Percentiles rank a stretch among this genome's conserved stretches.
These are phyloP conservation scores for Apophysomyces ossiformis DNA, from an alignment of 371 early-diverging fungal species.

Conservation along the genomic window DNA sequence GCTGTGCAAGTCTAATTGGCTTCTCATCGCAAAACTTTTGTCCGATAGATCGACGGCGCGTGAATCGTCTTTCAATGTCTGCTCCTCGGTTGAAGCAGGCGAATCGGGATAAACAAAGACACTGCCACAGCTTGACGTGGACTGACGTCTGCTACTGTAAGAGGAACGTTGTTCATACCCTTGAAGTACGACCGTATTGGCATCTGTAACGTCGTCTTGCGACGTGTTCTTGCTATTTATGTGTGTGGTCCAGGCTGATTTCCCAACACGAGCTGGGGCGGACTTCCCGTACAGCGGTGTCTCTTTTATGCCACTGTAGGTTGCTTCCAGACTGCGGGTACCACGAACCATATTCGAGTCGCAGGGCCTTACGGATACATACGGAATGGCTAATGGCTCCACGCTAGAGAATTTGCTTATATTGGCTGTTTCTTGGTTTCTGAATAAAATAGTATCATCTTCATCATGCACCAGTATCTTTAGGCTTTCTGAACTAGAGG, in stretches of 20 bases:
- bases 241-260: neutral
- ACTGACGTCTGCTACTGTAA: neutral
- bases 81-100: neutral
- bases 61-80: neutral
- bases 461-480: conserved; percentile 2
- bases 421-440: neutral
- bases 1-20: neutral
- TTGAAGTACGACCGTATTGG: no score
- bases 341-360: neutral
- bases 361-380: neutral
- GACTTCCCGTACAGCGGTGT: neutral
- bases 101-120: neutral
- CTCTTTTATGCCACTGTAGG: neutral
- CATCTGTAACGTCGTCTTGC: neutral
- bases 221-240: neutral
- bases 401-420: neutral
- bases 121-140: neutral
- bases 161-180: no score
- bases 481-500: conserved; percentile 1
- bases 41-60: no score
- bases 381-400: neutral
- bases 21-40: no score
- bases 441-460: neutral
- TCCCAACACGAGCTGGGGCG: neutral
- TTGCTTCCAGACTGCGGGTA: neutral